Conservation (phyloP, 345 rosid genomes). For the Erysimum cheiranthoides region DNA sequence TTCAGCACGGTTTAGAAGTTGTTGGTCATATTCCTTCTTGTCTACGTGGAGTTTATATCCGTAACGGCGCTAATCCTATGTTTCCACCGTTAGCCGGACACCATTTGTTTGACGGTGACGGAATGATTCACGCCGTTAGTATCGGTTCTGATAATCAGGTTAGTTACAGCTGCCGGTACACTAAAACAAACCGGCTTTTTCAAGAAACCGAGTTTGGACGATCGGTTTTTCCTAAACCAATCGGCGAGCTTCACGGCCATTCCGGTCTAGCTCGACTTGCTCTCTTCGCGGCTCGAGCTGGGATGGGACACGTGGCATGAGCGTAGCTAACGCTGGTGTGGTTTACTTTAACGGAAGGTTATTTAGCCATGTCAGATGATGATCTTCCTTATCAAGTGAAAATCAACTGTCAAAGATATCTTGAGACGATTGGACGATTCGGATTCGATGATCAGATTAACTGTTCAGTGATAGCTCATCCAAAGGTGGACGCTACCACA, state of each 20-base stretch:
- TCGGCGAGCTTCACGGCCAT: slow-evolving; percentile 84
- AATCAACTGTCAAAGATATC: slow-evolving; percentile 57
- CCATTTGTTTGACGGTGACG: slow-evolving; percentile 88
- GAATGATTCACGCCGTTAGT: slow-evolving; percentile 81
- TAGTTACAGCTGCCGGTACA: slow-evolving; percentile 69
- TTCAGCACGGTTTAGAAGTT: slow-evolving; percentile 56
- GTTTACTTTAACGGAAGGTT: slow-evolving; percentile 67
- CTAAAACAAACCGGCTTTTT: slow-evolving; percentile 62
- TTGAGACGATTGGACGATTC: slow-evolving; percentile 64
- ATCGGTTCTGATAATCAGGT: slow-evolving; percentile 51
- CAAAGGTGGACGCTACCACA: slow-evolving; percentile 69
- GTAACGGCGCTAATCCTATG: slow-evolving; percentile 85
- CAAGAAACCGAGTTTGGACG: slow-evolving; percentile 66
- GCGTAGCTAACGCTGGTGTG: slow-evolving; percentile 80
- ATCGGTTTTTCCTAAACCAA: slow-evolving; percentile 70
- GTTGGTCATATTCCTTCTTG: slow-evolving; percentile 61
- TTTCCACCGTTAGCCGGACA: slow-evolving; percentile 63
- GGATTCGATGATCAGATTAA: slow-evolving; percentile 60
- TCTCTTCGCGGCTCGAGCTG: slow-evolving; percentile 60
- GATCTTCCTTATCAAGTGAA: slow-evolving; percentile 75
- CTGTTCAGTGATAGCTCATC: slow-evolving; percentile 74
- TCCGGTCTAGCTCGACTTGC: slow-evolving; percentile 66
- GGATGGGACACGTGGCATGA: slow-evolving; percentile 58
- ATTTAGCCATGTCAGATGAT: slow-evolving; percentile 81
- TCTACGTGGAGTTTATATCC: slow-evolving; percentile 61